Percentiles rank a stretch among this genome's conserved stretches.
Evolutionary conservation across 139 green algal species (phyloP).

Genomic region (Chlamydomonas sp.): DNA sequence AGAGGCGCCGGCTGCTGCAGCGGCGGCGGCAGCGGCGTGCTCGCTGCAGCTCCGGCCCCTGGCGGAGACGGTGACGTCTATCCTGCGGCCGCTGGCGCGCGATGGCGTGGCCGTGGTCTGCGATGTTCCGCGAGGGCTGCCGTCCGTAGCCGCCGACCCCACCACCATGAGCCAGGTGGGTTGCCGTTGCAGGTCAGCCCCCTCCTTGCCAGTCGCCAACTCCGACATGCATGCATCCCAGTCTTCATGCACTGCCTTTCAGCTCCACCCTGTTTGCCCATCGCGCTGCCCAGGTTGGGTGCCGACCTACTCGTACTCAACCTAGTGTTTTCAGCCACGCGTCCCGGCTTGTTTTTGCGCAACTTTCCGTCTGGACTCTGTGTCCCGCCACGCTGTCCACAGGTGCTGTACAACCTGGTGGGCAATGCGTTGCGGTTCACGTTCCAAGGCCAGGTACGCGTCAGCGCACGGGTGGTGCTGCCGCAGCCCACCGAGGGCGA

Average conservation of each 20-base stretch:
- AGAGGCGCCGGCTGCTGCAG: background rate
- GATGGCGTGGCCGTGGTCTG: slow-evolving; percentile 54
- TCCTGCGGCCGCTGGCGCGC: slow-evolving; percentile 54
- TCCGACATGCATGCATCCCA: too few species aligned
- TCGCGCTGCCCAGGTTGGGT: background rate
- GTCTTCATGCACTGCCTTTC: background rate
- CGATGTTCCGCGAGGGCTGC: slow-evolving; percentile 43
- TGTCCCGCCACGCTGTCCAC: background rate
- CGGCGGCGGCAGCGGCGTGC: background rate
- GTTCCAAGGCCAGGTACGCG: slow-evolving; percentile 17
- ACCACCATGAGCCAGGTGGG: slow-evolving; percentile 53
- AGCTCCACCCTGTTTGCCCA: background rate
- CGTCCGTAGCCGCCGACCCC: slow-evolving; percentile 39
- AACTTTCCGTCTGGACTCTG: background rate
- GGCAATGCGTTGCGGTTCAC: slow-evolving; percentile 58
- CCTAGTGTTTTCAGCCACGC: too few species aligned
- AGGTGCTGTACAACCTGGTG: slow-evolving; percentile 67
- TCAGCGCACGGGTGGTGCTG: slow-evolving; percentile 4
- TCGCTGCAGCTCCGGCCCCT: slow-evolving; percentile 44
- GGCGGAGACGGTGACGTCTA: slow-evolving; percentile 41
- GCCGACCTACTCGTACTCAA: too few species aligned
- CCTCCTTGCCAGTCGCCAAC: background rate
- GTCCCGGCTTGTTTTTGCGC: background rate
- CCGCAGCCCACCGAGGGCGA: background rate
- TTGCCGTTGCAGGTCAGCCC: background rate